These are phyloP conservation scores for Orychophragmus violaceus DNA, from an alignment of 345 rosid genomes.

Conservation along the genomic window DNA sequence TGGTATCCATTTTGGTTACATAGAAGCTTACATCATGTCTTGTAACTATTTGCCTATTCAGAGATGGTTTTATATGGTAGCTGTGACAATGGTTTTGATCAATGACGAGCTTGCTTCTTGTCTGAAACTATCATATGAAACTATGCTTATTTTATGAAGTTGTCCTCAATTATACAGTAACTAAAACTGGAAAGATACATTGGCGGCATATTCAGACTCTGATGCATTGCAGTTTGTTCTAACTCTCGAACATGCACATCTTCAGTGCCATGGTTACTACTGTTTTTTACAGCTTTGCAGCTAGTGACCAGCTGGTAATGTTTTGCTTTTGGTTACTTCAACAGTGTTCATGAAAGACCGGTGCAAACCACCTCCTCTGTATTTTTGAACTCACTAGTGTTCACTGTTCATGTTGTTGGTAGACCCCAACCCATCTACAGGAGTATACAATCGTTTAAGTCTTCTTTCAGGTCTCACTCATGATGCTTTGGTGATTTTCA, in stretches of 20 bases:
- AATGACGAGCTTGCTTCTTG: neutral
- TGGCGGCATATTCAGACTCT: neutral
- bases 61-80: neutral
- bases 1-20: neutral
- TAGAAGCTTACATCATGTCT: neutral
- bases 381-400: neutral
- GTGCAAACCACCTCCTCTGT: neutral
- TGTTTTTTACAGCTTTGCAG: neutral
- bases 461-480: constrained; percentile 1
- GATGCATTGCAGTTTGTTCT: neutral
- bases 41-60: neutral
- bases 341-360: neutral
- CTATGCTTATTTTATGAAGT: neutral
- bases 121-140: neutral
- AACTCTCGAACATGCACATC: neutral
- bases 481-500: neutral
- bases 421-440: neutral
- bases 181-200: neutral
- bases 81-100: neutral
- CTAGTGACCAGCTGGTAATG: constrained; percentile 1
- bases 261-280: neutral
- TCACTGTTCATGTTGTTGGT: constrained; percentile 7
- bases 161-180: neutral
- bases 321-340: constrained; percentile 6
- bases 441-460: neutral